Base-by-base conservation (phyloP, 73 alveolate species). In the Stentor roeselii region DNA sequence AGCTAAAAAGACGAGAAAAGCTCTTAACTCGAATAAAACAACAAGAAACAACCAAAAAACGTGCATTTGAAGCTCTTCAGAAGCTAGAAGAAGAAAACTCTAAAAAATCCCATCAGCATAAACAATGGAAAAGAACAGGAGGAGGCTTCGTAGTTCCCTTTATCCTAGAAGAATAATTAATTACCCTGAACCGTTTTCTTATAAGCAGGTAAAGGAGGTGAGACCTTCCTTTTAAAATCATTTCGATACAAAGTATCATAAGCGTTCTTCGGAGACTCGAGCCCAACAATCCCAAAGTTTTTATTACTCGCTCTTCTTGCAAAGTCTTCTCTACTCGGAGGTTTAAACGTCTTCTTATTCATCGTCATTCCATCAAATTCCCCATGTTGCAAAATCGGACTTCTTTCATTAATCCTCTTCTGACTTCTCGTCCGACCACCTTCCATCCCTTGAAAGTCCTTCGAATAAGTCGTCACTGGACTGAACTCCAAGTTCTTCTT, bases 31-130 rank as follows among this genome's bases (percentile, higher is more conserved):
- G 42, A 67, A 67, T 67, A 36, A 67, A 67, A 34, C n/a, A 67
- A 21, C 41, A 67, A 67, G 80, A 67, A 67, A 32, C 34, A 15
- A 67, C 80, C 11, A 67, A 32, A 34, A 67, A 67, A 67, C 21
- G 80, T 27, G 80, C 80, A 30, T 11, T 21, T n/a, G 80, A 67
- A 2, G 80, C 80, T 67, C 34, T 67, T 14, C n/a, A 32, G 80
- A 67, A 67, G 37, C 37, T 67, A 27, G 80, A n/a, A 67, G 80
- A 67, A 67, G 41, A 67, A 67, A n/a, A 67, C 21, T 36, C 37
- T 27, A 67, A 2, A 67, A 32, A 67, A 34, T 15, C 37, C 0
- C 21, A 34, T 27, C 42, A 67, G 1, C n/a, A 32, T 14, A 67
- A 67, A 32, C 21, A 34, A 34, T 67, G 80, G 80, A 67, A 67